Conservation (phyloP, 768 basidiomycete genomes). For the Suillus occidentalis region DNA sequence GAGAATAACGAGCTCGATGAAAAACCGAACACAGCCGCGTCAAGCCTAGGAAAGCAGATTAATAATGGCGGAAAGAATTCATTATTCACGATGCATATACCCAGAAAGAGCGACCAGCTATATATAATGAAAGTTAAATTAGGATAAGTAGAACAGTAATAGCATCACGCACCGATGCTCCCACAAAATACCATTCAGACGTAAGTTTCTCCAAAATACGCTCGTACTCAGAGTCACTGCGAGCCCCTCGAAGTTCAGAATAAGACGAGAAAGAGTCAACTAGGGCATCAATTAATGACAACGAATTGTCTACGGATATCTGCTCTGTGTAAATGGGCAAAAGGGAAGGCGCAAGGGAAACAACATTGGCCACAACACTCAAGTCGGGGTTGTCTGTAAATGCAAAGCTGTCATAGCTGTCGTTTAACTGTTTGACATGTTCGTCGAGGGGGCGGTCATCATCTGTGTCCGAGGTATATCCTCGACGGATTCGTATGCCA, state of each 20-base stretch:
- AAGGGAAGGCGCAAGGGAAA: slow-evolving; percentile 37
- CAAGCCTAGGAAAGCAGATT: slow-evolving; percentile 27
- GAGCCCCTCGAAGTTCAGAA: slow-evolving; percentile 44
- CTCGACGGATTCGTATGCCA: slow-evolving; percentile 13
- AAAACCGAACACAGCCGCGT: slow-evolving; percentile 66
- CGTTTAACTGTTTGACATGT: slow-evolving; percentile 1
- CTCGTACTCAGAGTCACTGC: slow-evolving; percentile 50
- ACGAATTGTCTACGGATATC: slow-evolving; percentile 28
- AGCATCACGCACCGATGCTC: slow-evolving; percentile 50
- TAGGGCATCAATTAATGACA: slow-evolving; percentile 34
- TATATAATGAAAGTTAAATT: neutral
- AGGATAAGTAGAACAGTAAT: neutral
- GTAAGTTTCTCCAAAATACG: slow-evolving; percentile 46
- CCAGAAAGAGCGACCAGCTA: slow-evolving; percentile 63
- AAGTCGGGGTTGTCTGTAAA: neutral
- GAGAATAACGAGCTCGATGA: slow-evolving; percentile 50
- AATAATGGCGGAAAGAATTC: slow-evolving; percentile 7
- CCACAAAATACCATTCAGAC: slow-evolving; percentile 65
- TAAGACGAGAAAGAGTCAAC: slow-evolving; percentile 59
- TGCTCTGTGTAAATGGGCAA: slow-evolving; percentile 47
- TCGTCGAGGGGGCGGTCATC: slow-evolving; percentile 19
- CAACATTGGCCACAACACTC: neutral
- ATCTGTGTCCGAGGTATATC: slow-evolving; percentile 28
- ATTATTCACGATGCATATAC: slow-evolving; percentile 32
- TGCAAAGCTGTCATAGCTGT: neutral